Conservation (phyloP, 2,329 filamentous ascomycete species). For the Colletotrichum filicis region DNA sequence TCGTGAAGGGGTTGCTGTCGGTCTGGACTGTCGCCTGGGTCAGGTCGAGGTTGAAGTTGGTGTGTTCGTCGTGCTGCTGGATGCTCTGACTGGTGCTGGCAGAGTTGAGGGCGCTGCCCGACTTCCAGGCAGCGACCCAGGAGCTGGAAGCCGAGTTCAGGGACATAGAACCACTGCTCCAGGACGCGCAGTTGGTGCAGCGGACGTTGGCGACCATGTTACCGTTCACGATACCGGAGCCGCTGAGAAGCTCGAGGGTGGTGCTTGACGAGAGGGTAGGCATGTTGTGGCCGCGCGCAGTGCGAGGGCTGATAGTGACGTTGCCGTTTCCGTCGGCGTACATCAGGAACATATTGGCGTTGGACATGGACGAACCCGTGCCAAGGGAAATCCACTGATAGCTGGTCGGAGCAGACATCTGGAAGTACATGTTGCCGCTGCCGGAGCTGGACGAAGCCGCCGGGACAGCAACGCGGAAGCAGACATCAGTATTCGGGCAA, state of each 20-base stretch:
- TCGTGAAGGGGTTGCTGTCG: conserved; percentile 63
- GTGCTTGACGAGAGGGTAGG: conserved; percentile 57
- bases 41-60: conserved; percentile 60
- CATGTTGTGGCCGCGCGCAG: conserved; percentile 56
- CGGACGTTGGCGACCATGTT: conserved; percentile 70
- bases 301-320: conserved; percentile 69
- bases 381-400: conserved; percentile 70
- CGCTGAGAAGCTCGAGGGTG: conserved; percentile 64
- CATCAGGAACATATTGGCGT: conserved; percentile 70
- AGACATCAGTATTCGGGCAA: conserved; percentile 57
- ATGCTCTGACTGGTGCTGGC: conserved; percentile 53
- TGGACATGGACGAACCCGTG: conserved; percentile 65
- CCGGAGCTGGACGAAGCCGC: conserved; percentile 56
- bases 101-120: conserved; percentile 57
- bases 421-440: conserved; percentile 69
- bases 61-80: conserved; percentile 56
- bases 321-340: conserved; percentile 69
- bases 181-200: conserved; percentile 63
- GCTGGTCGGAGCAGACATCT: conserved; percentile 64
- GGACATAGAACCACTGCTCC: conserved; percentile 55
- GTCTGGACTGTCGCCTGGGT: conserved; percentile 55
- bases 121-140: conserved; percentile 69
- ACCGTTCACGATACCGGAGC: conserved; percentile 64
- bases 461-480: conserved; percentile 68
- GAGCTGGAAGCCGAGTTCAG: conserved; percentile 50